phyloP scores from a whole-genome alignment of 768 basidiomycete species.

The Dentipellis sp. region DNA sequence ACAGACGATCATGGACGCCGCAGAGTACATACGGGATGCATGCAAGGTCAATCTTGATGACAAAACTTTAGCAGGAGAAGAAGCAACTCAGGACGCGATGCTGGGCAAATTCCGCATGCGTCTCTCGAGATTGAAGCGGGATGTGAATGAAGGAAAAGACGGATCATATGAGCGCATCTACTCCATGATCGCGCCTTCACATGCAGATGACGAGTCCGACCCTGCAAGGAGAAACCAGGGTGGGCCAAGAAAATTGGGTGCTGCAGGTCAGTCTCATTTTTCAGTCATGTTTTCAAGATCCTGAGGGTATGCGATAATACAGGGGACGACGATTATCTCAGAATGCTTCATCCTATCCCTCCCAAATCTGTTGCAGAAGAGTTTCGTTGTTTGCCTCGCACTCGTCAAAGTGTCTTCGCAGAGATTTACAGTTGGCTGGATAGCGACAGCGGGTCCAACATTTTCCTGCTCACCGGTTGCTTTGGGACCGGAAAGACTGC shows the following conservation, averaged over 20 bases:
- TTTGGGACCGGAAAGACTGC: constrained; percentile 9
- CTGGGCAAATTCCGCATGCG: not conserved
- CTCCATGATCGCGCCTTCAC: too few relatives aligned
- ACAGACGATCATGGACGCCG: not conserved
- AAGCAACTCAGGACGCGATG: not conserved
- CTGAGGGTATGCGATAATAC: not conserved
- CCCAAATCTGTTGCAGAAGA: not conserved
- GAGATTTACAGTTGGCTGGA: constrained; percentile 4
- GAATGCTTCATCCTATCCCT: not conserved
- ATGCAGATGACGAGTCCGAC: too few relatives aligned
- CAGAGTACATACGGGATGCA: not conserved
- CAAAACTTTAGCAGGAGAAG: too few relatives aligned
- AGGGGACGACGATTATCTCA: not conserved
- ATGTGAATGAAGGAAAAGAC: not conserved
- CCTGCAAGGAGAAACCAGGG: not conserved
- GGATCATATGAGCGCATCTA: too few relatives aligned
- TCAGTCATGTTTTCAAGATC: not conserved
- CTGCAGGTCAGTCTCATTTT: not conserved
- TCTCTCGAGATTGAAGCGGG: not conserved
- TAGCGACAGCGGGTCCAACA: not conserved
- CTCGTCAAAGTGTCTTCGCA: not conserved
- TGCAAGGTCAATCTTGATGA: too few relatives aligned
- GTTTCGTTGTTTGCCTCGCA: not conserved
- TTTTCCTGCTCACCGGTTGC: constrained; percentile 9
- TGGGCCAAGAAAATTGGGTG: not conserved